Conservation (phyloP, 805 yeast species). For the Kazachstania kunashirensis region DNA sequence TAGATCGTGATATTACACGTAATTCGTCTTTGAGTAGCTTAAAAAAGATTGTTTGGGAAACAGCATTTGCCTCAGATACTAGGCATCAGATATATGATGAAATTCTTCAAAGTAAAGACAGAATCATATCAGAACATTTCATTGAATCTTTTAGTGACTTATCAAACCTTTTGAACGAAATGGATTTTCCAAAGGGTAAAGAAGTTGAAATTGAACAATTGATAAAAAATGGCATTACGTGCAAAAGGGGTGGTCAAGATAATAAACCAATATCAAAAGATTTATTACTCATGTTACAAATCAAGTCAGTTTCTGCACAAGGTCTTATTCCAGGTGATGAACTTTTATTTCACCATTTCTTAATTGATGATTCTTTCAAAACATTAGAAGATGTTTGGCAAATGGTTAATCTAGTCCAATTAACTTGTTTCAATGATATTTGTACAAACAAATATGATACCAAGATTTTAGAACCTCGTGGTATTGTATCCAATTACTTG, state of each 20-base stretch:
- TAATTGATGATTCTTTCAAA: slow-evolving; percentile 15
- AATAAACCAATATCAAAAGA: slow-evolving; percentile 12
- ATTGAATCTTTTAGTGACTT: slow-evolving; percentile 34
- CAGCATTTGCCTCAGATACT: slow-evolving; percentile 17
- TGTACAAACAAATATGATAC: slow-evolving; percentile 25
- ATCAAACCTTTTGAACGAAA: slow-evolving; percentile 22
- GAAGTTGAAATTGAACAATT: slow-evolving; percentile 23
- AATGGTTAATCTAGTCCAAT: slow-evolving; percentile 24
- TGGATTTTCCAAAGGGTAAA: slow-evolving; percentile 27
- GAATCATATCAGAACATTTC: slow-evolving; percentile 17
- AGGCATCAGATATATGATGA: slow-evolving; percentile 18
- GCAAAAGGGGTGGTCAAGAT: slow-evolving; percentile 11
- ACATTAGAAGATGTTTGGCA: slow-evolving; percentile 25
- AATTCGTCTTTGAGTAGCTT: slow-evolving; percentile 21
- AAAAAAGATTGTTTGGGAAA: slow-evolving; percentile 27
- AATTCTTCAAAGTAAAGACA: slow-evolving; percentile 19
- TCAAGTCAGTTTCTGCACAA: slow-evolving; percentile 30
- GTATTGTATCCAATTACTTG: slow-evolving; percentile 26
- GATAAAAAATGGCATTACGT: slow-evolving; percentile 13
- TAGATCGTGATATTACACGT: slow-evolving; percentile 27
- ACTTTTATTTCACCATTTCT: slow-evolving; percentile 26
- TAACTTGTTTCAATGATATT: slow-evolving; percentile 25
- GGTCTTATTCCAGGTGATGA: slow-evolving; percentile 32
- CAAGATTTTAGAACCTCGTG: slow-evolving; percentile 26
- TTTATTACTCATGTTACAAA: slow-evolving; percentile 24